Conservation (phyloP, 1,139 yeast genomes). For the Cylindricascospora bacillispora region DNA sequence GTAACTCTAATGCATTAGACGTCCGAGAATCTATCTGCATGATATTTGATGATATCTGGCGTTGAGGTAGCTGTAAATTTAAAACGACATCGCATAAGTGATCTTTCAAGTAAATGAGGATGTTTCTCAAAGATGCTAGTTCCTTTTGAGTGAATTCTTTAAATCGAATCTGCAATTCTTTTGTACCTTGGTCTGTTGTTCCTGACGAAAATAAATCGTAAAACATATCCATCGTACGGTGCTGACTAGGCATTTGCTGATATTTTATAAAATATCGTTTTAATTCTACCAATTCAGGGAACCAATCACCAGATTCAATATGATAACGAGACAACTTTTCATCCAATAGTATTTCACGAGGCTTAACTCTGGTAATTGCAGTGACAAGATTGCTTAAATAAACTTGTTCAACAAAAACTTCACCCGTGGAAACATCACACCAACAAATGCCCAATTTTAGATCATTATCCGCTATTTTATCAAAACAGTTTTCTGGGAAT, state of each 20-base stretch:
- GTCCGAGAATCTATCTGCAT: constrained; percentile 80
- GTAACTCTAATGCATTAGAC: constrained; percentile 67
- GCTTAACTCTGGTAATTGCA: constrained; percentile 27
- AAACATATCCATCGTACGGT: constrained; percentile 26
- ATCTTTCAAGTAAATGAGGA: constrained; percentile 44
- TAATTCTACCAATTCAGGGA: constrained; percentile 46
- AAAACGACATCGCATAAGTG: constrained; percentile 42
- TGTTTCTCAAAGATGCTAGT: constrained; percentile 39
- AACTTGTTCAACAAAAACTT: constrained; percentile 41
- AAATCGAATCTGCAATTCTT: constrained; percentile 17
- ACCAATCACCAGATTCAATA: constrained; percentile 39
- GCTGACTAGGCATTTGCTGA: constrained; percentile 30
- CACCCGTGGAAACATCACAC: constrained; percentile 83
- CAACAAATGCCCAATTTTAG: constrained; percentile 63
- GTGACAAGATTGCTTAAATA: constrained; percentile 25
- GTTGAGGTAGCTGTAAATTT: constrained; percentile 40
- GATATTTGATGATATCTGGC: constrained; percentile 36
- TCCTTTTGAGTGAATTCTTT: constrained; percentile 32
- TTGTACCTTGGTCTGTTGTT: constrained; percentile 14
- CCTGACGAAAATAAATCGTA: constrained; percentile 22
- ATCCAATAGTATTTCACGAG: constrained; percentile 28
- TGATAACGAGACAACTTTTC: constrained; percentile 20
- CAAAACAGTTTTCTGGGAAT: constrained; percentile 38
- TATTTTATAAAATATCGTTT: constrained; percentile 48
- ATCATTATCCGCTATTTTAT: constrained; percentile 35